Percentiles rank a stretch among this genome's conserved stretches.
phyloP scores from a whole-genome alignment of 371 early-diverging fungal species.

The Mortierella sp. region DNA sequence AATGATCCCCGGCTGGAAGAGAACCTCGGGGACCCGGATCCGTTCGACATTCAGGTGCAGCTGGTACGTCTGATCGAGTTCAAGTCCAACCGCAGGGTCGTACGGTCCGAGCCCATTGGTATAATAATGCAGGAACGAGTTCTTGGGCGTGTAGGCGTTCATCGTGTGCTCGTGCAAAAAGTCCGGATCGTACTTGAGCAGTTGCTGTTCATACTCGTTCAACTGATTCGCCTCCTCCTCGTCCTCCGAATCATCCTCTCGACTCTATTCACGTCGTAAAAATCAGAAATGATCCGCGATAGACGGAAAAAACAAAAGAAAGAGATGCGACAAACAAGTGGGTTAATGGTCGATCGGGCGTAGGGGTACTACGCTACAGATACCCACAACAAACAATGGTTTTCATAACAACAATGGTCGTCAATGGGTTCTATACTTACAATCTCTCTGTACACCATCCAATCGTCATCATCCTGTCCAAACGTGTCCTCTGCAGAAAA shows the following conservation, averaged over 20 bases:
- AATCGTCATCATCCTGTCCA: constrained; percentile 94
- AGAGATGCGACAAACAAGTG: background rate
- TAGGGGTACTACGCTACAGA: background rate
- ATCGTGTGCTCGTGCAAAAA: constrained; percentile 65
- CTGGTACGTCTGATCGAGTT: constrained; percentile 78
- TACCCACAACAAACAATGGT: background rate
- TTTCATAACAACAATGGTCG: background rate
- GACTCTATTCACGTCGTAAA: too few species aligned
- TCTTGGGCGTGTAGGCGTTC: constrained; percentile 58
- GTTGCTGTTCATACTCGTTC: constrained; percentile 76
- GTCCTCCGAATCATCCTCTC: constrained; percentile 89
- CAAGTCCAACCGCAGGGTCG: constrained; percentile 76
- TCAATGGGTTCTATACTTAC: too few species aligned
- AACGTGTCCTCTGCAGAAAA: constrained; percentile 82
- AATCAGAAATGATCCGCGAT: too few species aligned
- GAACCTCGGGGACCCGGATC: constrained; percentile 86
- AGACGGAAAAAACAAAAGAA: background rate
- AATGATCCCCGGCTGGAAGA: constrained; percentile 89
- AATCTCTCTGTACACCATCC: constrained; percentile 92
- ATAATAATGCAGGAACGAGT: constrained; percentile 57
- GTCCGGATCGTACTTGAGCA: constrained; percentile 80
- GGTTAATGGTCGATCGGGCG: background rate
- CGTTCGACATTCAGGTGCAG: constrained; percentile 92
- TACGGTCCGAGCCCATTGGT: constrained; percentile 65
- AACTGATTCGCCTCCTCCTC: constrained; percentile 79